Conservation (phyloP, 202 grass and related monocot genomes). For the Digitaria exilis region DNA sequence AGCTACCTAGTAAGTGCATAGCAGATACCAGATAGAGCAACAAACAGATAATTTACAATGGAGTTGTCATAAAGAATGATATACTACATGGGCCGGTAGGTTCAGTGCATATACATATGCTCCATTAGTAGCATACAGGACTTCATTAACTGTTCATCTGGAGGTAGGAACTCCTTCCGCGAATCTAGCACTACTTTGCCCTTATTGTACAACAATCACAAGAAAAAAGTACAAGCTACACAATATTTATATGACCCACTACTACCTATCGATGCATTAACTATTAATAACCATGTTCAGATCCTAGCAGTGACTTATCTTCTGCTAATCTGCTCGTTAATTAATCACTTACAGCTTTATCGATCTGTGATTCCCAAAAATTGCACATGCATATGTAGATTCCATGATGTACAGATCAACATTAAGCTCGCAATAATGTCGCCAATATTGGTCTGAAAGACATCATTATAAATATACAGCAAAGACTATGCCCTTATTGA, state of each 20-base stretch:
- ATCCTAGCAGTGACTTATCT: not conserved
- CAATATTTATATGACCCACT: slow-evolving; percentile 5
- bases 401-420: not conserved
- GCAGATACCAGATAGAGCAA: not conserved
- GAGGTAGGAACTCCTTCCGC: not conserved
- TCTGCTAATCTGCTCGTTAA: not conserved
- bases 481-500: not conserved
- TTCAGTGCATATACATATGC: not conserved
- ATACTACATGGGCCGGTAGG: not conserved
- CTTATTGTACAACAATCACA: not conserved
- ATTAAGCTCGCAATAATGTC: not conserved
- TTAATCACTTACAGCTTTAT: slow-evolving; percentile 5
- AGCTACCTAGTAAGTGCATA: not conserved
- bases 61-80: not conserved
- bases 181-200: not conserved
- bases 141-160: not conserved
- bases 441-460: not conserved
- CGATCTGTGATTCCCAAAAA: not conserved
- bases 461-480: not conserved
- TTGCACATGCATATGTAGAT: not conserved
- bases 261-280: not conserved
- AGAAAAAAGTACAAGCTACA: not conserved
- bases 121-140: not conserved
- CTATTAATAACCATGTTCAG: not conserved
- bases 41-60: slow-evolving; percentile 6